Conservation (phyloP, 768 basidiomycete species). For the Boletus subparvulus region DNA sequence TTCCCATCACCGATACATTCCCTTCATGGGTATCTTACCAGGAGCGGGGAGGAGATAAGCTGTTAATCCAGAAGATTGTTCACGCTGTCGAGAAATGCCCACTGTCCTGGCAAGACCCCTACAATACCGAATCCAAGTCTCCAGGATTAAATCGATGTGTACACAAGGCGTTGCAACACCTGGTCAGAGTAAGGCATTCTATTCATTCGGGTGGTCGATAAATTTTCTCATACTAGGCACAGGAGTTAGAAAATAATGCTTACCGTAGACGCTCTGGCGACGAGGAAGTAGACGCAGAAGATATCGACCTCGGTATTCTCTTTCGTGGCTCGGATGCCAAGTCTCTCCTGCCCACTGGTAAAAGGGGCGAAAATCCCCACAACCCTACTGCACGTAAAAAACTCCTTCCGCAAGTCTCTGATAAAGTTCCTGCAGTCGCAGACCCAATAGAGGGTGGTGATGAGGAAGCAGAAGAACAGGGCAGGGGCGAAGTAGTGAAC, state of each 20-base stretch:
- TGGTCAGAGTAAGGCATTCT: background rate
- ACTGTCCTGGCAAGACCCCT: background rate
- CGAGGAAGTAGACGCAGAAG: background rate
- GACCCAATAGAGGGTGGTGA: too few species aligned
- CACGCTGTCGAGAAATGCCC: background rate
- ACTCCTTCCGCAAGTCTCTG: too few species aligned
- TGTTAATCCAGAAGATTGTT: background rate
- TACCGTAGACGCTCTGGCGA: background rate
- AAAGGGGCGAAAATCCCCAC: too few species aligned
- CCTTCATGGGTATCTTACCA: background rate
- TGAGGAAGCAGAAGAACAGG: too few species aligned
- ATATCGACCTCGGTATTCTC: background rate
- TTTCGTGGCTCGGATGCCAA: too few species aligned
- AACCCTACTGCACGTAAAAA: too few species aligned
- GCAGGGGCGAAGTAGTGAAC: too few species aligned
- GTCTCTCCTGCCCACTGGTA: too few species aligned
- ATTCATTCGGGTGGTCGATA: background rate
- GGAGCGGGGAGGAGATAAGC: background rate
- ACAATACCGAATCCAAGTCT: background rate
- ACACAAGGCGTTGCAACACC: background rate
- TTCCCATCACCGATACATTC: background rate
- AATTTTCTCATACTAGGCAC: background rate
- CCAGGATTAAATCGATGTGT: background rate
- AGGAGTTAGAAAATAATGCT: background rate
- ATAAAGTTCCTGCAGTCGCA: too few species aligned